Base-by-base conservation (phyloP, 305 asterid genomes). In the Fraxinus albicans region DNA sequence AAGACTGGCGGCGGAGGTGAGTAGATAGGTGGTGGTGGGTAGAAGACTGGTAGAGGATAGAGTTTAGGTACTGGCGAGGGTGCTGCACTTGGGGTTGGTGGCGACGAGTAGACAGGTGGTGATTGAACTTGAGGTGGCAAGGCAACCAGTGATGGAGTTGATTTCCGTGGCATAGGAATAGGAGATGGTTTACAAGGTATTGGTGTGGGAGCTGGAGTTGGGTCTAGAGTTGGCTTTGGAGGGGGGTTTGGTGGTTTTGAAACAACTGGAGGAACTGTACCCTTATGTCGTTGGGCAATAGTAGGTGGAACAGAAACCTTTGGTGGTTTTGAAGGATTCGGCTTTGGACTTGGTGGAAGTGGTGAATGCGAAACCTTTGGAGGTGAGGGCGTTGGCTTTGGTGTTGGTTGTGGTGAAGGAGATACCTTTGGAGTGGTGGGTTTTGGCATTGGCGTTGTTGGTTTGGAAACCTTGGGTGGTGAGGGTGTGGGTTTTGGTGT, bases 231-330 rank as follows among this genome's bases (percentile, higher is more conserved):
- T 15, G 77, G 63, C 63, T 53, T 53, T 53, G 63, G 63, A 53
- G 23, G 8, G 63, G 63, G 8, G 17, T 13, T 50, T 53, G 23
- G 23, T 17, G 63, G 38, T 29, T 17, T 33, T 15, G 74, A 67
- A 1, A 9, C 8, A 15, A 12, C 9, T 4, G 36, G 69, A 0
- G 77, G 58, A 47, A 13, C n/a, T 13, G n/a, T 47, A 47, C 58
- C 58, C 19, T 13, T 47, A 47, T 12, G 35, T 27, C 85, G 78
- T 81, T 25, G 19, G 86, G 83, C 12, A 86, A 72, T 36, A 89
- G 91, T 9, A 88, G 67, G 63, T 4, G 72, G 25, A 78, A 79
- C 13, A 17, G 23, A 47, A 47, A 13, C 58, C 58, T 47, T 47
- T 0, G 67, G 21, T 4, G 82, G 81, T 27, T 83, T 79, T 3